A percentile compares a stretch with the other conserved stretches of the same genome.
phyloP scores from a whole-genome alignment of 192 early-diverging fungal genomes.

The Rhizophagus clarus region DNA sequence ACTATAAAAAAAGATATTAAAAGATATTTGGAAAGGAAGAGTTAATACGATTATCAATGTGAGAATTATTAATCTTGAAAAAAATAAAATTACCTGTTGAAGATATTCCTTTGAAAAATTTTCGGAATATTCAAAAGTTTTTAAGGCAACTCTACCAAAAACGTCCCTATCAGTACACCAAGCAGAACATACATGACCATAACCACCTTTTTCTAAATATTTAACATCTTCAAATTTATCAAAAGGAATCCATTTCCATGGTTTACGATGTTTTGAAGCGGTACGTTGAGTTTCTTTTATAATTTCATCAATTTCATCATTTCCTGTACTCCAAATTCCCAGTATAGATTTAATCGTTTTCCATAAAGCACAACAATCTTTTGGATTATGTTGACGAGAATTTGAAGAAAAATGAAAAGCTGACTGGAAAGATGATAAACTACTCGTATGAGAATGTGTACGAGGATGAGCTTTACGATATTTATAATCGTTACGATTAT shows the following conservation, averaged over 20 bases:
- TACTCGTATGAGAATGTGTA: not conserved
- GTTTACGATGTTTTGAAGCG: not conserved
- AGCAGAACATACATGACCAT: not conserved
- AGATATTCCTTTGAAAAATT: not conserved
- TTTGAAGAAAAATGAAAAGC: not conserved
- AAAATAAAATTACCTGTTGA: not conserved
- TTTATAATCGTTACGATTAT: not conserved
- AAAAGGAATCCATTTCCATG: conserved; percentile 1
- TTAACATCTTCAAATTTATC: not conserved
- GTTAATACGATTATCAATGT: no score
- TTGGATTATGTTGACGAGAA: not conserved
- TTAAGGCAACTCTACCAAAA: not conserved
- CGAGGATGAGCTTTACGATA: not conserved
- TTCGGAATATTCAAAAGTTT: not conserved
- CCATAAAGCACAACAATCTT: not conserved
- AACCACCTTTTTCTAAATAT: not conserved
- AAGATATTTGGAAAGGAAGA: no score
- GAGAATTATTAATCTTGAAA: no score
- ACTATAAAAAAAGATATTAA: not conserved
- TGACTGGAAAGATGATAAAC: not conserved
- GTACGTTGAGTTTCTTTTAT: conserved; percentile 10
- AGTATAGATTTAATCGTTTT: not conserved
- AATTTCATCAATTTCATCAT: not conserved
- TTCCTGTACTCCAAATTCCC: conserved; percentile 9
- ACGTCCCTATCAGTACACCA: not conserved